Evolutionary conservation across 129 eudicot genomes (phyloP), one percentile per base, ranked within the genome.

Genomic region (Artemisia argyi): DNA sequence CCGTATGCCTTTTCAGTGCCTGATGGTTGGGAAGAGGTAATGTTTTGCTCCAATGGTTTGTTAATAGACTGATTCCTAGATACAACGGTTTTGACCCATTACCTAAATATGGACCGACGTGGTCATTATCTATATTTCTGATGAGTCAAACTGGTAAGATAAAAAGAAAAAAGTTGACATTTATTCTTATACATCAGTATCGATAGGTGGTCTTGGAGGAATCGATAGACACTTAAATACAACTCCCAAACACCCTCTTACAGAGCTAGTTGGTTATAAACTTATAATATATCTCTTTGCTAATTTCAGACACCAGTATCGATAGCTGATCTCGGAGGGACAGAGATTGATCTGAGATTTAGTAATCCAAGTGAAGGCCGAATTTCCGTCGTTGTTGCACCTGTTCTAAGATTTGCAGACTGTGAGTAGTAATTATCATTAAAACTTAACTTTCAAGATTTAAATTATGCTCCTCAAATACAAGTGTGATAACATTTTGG

Each of bases 261-360:
- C 42, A 0, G 46, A 39, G 46, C 46, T 39, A 39, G 11, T 39
- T 39, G 46, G 10, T 39, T 39, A 39, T 39, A 39, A 39, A 39
- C 46, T 39, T 39, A 7, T 7, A 39, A 39, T 7, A 39, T 18
- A 58, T 58, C 13, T 18, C 13, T 20, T 56, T 56, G 28, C 14
- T 53, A 39, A 17, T 73, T 73, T 18, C 80, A 94, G 99, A 88
- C 93, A 46, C 99, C 99, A 7, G 97, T 95, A 39, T 95, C 99
- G 32, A 95, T 95, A 69, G 99, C 99, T 12, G 99, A 95, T 76
- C 80, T 92, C 53, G 98, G 98, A 61, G 98, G 96, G 68, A 93
- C 98, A 7, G 98, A 93, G 78, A 93, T 89, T 62, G 98, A 93
- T 76, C 81, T 89, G 82, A 83, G 97, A 76, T 91, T 91, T 61